Evolutionary conservation across 164 flowering plant species (phyloP), one percentile per base, ranked within the genome.

Genomic region (Euptelea pleiosperma): DNA sequence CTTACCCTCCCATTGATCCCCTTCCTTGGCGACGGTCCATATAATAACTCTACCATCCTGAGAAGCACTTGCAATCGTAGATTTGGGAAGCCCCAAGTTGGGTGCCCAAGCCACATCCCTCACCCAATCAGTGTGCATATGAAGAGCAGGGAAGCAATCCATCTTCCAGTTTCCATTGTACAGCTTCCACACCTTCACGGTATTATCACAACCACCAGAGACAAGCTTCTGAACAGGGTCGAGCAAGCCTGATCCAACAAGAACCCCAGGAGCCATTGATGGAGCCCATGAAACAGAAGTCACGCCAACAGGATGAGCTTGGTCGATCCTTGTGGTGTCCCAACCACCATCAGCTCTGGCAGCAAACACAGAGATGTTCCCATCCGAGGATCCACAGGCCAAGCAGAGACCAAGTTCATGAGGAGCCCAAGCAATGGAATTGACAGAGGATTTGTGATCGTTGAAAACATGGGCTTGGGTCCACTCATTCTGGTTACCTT

Each of bases 81-180:
- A 76, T 40, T 79, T 79, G 0, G 80, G 82, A 3, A 79, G 78
- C 40, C 80, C 82, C 46, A 79, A 64, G 57, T 76, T 79, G 29
- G 82, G 82, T 16, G 80, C 82, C 82, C 82, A 79, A 28, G 80
- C 80, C 21, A 79, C 80, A 42, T 76, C 82, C 58, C 80, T 65
- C 2, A 79, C 82, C 80, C 82, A 75, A 42, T 79, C 80, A 2
- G 68, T 47, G 36, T 78, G 80, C 73, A 60, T 71, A 29, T 76
- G 82, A 16, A 79, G 76, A 24, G 80, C 78, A 75, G 54, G 74
- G 76, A 8, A 69, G 74, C 12, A 30, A n/a, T n/a, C n/a, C n/a
- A n/a, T n/a, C n/a, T n/a, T n/a, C n/a, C n/a, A n/a, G n/a, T n/a
- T n/a, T n/a, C n/a, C n/a, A n/a, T n/a, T n/a, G n/a, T n/a, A n/a